Base-by-base conservation (phyloP, 2,329 filamentous ascomycete species). In the Verticillium zaregamsianum region DNA sequence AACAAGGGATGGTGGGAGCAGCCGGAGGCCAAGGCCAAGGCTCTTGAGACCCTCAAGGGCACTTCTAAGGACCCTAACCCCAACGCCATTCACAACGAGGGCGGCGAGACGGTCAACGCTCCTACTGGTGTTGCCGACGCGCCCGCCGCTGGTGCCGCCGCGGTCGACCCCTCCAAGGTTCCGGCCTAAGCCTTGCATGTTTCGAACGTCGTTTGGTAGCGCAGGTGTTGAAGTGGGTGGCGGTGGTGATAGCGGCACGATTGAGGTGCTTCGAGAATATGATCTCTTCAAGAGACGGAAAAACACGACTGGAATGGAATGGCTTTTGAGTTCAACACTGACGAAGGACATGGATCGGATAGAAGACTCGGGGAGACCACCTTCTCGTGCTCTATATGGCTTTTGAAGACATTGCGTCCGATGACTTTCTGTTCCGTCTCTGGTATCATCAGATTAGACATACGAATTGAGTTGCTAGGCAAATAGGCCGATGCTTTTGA, bases 1-100 rank as follows among this genome's bases (percentile, higher is more conserved):
- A 86, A 80, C 71, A 83, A 89, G 59, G 79, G 86, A 66, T 87
- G 88, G 80, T 89, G 87, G 82, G 81, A 84, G 73, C 80, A 81
- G 76, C 78, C 80, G 63, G 70, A 77, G 66, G 70, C 72, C 12
- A 73, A 73, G 54, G 71, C 66, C 64, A 68, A 71, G 25, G 73
- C 73, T 49, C 67, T 68, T 60, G 70, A 70, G 25, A 20, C 45
- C 11, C 58, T 59, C 40, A 54, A 52, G 40, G 58, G 58, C 40
- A 59, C 58, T 20, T 15, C 39, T 4, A 59, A 59, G 58, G 58
- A 59, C 14, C 58, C 58, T 4, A 28, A 59, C 14, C 58, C 58
- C 11, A 28, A 45, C 11, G 68, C 66, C 52, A 76, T 79, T 45
- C 70, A 77, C 70, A 79, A 77, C 69, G 73, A 74, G 69, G 74